Conservation (phyloP, 2,329 filamentous ascomycete species). For the Fusarium continuum region DNA sequence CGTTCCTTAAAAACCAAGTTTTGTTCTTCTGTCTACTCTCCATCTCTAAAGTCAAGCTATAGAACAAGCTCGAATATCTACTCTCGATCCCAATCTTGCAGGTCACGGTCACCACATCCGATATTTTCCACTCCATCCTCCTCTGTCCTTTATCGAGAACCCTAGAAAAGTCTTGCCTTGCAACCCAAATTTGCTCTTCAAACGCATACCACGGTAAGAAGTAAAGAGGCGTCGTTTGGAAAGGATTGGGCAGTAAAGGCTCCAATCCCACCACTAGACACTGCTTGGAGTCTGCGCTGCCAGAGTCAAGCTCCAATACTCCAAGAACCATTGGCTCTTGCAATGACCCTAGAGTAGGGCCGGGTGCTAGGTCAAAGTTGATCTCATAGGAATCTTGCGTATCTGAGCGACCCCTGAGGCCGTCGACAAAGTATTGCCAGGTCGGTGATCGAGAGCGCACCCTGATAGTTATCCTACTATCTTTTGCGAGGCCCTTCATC, state of each 20-base stretch:
- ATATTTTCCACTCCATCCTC: constrained; percentile 15
- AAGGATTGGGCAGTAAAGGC: constrained; percentile 39
- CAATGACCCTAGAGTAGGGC: constrained; percentile 33
- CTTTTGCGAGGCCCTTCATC: constrained; percentile 10
- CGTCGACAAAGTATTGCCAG: constrained; percentile 41
- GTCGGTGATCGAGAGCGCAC: constrained; percentile 42
- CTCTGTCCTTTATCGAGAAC: constrained; percentile 32
- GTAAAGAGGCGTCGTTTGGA: constrained; percentile 43
- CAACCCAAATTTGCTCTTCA: constrained; percentile 31
- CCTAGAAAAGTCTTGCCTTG: constrained; percentile 25
- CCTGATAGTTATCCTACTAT: constrained; percentile 3
- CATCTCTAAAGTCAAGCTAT: constrained; percentile 29
- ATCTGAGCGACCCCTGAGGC: constrained; percentile 5
- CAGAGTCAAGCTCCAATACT: constrained; percentile 35
- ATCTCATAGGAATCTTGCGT: constrained; percentile 39
- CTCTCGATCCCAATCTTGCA: constrained; percentile 37
- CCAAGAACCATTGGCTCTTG: constrained; percentile 35
- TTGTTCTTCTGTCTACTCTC: constrained; percentile 7
- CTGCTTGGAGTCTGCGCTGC: constrained; percentile 18
- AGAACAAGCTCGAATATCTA: constrained; percentile 42
- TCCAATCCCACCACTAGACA: constrained; percentile 42
- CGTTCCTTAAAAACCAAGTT: constrained; percentile 26
- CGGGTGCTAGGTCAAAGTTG: constrained; percentile 39
- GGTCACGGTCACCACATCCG: constrained; percentile 22
- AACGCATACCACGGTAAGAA: constrained; percentile 44